Evolutionary conservation across 2,329 filamentous ascomycete genomes (phyloP), one percentile per base, ranked within the genome.

Genomic region (Pyrenophora teres): DNA sequence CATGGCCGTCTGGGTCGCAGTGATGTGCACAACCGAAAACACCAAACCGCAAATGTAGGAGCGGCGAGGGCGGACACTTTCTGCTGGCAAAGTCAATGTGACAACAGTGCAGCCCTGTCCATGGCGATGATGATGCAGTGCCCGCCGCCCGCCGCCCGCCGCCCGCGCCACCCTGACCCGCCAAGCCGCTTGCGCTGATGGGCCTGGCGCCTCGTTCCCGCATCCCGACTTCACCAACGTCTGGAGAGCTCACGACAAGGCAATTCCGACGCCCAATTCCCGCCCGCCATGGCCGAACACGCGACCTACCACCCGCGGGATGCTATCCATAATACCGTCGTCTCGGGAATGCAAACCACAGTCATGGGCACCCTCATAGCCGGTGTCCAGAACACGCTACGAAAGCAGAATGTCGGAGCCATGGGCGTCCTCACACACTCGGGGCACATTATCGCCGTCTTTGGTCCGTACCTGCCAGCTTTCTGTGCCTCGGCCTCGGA

Each of bases 311-410:
- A 89, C 60, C 85, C 88, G 41, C 84, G 87, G 74, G 89, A 96
- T 81, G 86, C 90, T 62, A 76, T 96, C 65, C 81, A 82, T 60
- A 81, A 82, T 58, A 83, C 87, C 43, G 77, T 87, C 70, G 85
- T 84, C 72, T 84, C 85, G 56, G 83, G 82, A 35, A 68, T 86
- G 59, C 76, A 90, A 65, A 86, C 87, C 55, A 85, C 86, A 68
- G 78, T 79, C 53, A 83, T 83, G 54, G 92, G 92, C 65, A 77
- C 89, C 70, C 82, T 91, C 74, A 73, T 88, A 54, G 88, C 90
- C 43, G 87, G 89, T 48, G 82, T 96, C 61, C 89, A 92, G 79
- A 97, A 96, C 80, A 90, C 92, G 52, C 83, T 97, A 64, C 82
- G 87, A 48, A 92, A 86, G 79, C 82, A 85, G 72, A 96, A 96